phyloP scores from a whole-genome alignment of 495 filamentous ascomycete species.

The Penicillium silybi region DNA sequence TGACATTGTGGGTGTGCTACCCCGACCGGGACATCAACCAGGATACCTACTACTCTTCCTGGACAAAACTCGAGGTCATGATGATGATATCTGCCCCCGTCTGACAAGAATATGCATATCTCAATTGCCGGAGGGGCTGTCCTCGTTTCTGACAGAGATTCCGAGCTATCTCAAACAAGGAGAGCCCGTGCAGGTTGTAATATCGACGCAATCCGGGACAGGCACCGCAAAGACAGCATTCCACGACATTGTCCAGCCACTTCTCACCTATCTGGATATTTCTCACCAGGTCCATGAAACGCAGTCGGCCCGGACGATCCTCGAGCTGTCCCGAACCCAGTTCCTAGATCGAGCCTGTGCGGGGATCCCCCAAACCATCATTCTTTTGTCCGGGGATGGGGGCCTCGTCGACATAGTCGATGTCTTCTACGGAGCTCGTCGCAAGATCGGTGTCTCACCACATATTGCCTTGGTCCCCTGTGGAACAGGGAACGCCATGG shows the following conservation, averaged over 20 bases:
- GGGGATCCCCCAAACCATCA: conserved; percentile 52
- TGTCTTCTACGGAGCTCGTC: conserved; percentile 38
- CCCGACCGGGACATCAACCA: background rate
- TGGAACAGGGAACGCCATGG: conserved; percentile 88
- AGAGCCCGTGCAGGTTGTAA: conserved; percentile 55
- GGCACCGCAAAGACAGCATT: conserved; percentile 57
- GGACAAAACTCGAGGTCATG: background rate
- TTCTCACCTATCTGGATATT: conserved; percentile 48
- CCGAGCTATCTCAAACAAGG: conserved; percentile 23
- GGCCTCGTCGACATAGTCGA: conserved; percentile 78
- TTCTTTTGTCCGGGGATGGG: conserved; percentile 84
- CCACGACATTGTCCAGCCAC: conserved; percentile 50
- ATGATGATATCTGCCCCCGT: background rate
- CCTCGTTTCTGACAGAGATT: conserved; percentile 15
- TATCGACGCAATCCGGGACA: conserved; percentile 72
- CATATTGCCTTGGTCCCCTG: conserved; percentile 65
- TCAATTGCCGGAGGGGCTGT: conserved; percentile 15
- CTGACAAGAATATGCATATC: conserved; percentile 16
- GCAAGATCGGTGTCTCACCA: conserved; percentile 31
- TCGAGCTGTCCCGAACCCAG: conserved; percentile 50
- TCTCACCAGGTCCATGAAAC: conserved; percentile 54
- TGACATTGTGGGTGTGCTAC: conserved; percentile 30
- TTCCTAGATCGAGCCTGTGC: conserved; percentile 47
- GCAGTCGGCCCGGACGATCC: conserved; percentile 53
- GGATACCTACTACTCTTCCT: conserved; percentile 26